Conservation (phyloP, 192 early-diverging fungal species). For the Coemansia sp. region DNA sequence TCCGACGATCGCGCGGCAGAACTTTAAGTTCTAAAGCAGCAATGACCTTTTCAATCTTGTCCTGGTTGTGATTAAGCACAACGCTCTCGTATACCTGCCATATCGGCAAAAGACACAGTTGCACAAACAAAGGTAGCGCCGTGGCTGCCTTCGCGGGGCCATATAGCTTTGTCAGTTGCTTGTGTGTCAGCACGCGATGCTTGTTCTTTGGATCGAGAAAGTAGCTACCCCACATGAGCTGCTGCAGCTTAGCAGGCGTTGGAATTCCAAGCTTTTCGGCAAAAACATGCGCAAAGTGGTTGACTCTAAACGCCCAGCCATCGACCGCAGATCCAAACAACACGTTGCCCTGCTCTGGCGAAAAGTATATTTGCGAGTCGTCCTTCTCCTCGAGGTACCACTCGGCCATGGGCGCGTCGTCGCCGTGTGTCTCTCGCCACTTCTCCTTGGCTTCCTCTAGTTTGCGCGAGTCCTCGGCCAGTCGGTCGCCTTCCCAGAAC, state of each 20-base stretch:
- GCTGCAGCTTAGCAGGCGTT: constrained; percentile 56
- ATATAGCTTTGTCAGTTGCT: constrained; percentile 76
- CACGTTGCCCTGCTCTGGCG: constrained; percentile 93
- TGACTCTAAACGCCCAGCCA: constrained; percentile 95
- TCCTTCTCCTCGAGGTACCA: constrained; percentile 88
- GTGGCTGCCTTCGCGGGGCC: constrained; percentile 29
- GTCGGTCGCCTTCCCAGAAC: constrained; percentile 83
- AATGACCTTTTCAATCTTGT: constrained; percentile 91
- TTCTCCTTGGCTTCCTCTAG: constrained; percentile 63
- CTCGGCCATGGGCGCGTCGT: constrained; percentile 56
- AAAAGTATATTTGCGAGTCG: constrained; percentile 93
- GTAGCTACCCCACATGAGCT: constrained; percentile 94
- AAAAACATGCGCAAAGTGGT: constrained; percentile 91
- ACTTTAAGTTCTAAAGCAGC: constrained; percentile 83
- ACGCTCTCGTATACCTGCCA: constrained; percentile 91
- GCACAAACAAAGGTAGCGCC: constrained; percentile 82
- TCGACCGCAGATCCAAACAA: constrained; percentile 94
- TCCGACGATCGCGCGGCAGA: constrained; percentile 79
- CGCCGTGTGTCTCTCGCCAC: constrained; percentile 52
- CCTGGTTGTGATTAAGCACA: constrained; percentile 63
- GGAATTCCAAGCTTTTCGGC: constrained; percentile 68
- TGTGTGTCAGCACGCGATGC: constrained; percentile 73
- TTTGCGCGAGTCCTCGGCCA: constrained; percentile 68
- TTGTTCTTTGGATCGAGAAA: constrained; percentile 96
- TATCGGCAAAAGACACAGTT: constrained; percentile 88